Conservation (phyloP, 208 protist species). For the Naegleria fowleri region DNA sequence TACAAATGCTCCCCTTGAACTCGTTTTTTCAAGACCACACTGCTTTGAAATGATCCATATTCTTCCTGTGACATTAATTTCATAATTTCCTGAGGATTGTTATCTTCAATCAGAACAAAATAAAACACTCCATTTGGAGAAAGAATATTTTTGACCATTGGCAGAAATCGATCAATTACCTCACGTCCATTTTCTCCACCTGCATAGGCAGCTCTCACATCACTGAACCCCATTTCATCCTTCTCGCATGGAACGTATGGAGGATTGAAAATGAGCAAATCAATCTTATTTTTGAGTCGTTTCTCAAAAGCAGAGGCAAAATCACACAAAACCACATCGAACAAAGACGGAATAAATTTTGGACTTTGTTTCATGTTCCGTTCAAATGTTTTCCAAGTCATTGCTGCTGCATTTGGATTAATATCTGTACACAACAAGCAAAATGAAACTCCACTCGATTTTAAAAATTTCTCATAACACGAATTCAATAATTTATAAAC, state of each 20-base stretch:
- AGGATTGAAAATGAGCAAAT: conserved; percentile 25
- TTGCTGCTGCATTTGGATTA: conserved; percentile 2
- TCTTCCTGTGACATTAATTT: neutral
- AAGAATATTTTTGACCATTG: conserved; percentile 10
- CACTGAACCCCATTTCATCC: neutral
- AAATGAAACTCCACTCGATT: neutral
- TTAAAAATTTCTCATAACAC: neutral
- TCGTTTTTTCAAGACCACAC: neutral
- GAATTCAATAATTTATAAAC: neutral
- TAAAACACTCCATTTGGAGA: conserved; percentile 19
- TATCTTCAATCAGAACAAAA: conserved; percentile 22
- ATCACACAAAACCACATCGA: neutral
- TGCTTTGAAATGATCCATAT: neutral
- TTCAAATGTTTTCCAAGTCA: conserved; percentile 14
- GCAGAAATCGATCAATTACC: conserved; percentile 26
- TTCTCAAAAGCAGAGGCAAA: neutral
- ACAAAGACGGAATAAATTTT: neutral
- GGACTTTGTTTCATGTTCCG: neutral
- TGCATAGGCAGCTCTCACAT: conserved; percentile 12
- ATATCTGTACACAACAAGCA: conserved; percentile 23
- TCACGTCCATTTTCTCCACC: conserved; percentile 18
- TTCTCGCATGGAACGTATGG: conserved; percentile 28
- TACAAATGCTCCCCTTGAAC: neutral
- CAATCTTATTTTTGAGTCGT: neutral
- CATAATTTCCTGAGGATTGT: conserved; percentile 26